These are phyloP conservation scores for Ceratocystis alfenasii DNA, from an alignment of 2,329 filamentous ascomycete genomes.

Conservation along the genomic window DNA sequence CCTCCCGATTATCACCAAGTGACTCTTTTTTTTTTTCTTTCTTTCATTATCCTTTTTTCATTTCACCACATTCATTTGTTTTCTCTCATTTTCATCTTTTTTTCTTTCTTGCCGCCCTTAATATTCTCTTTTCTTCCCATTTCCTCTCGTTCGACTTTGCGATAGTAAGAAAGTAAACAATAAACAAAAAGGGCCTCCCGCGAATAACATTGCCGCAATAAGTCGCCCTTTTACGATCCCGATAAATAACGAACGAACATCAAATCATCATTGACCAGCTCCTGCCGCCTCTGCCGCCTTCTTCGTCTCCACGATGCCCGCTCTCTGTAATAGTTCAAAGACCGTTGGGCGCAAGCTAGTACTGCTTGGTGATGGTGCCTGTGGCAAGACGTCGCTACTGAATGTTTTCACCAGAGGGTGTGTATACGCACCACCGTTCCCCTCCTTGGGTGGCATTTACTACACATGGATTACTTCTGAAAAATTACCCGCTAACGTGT, in stretches of 20 bases:
- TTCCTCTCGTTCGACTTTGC: neutral
- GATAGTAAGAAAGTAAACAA: neutral
- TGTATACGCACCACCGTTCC: conserved; percentile 25
- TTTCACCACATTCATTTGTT: conserved; percentile 15
- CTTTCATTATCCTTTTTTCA: neutral
- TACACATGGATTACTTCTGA: neutral
- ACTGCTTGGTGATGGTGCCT: conserved; percentile 86
- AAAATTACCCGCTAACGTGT: neutral
- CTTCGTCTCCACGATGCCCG: conserved; percentile 22
- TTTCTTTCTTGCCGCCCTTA: neutral
- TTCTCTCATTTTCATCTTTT: conserved; percentile 13
- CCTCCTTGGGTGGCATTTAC: no score
- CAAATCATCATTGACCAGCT: no score
- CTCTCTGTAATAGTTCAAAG: conserved; percentile 58
- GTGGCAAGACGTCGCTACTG: conserved; percentile 89
- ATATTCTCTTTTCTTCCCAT: neutral
- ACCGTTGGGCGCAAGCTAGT: conserved; percentile 94
- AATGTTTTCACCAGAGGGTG: conserved; percentile 98
- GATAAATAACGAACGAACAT: no score
- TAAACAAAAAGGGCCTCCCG: neutral
- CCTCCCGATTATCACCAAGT: conserved; percentile 2
- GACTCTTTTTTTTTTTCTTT: conserved; percentile 1
- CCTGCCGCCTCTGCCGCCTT: neutral
- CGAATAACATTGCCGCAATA: neutral
- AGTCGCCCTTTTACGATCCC: neutral